Evolutionary conservation across 2,329 filamentous ascomycete genomes (phyloP).

Genomic region (Aspergillus fischeri): DNA sequence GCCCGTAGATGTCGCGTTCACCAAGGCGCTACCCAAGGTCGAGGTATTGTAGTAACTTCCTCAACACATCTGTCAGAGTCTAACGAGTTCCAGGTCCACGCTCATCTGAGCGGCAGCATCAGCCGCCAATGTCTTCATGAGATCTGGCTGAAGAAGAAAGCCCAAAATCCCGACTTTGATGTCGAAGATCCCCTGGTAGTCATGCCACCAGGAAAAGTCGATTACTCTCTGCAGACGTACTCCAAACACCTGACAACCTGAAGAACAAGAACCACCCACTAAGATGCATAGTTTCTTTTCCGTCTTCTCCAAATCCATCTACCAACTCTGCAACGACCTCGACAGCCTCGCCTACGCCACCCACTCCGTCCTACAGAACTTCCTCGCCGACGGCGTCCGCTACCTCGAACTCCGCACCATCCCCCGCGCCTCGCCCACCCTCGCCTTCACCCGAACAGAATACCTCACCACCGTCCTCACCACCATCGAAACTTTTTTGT

Average conservation of each 20-base stretch:
- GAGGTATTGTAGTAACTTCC: conserved; percentile 23
- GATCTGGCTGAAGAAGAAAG: conserved; percentile 63
- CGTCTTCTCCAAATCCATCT: conserved; percentile 75
- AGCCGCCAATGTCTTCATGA: conserved; percentile 67
- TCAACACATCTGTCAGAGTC: not conserved
- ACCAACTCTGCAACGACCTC: conserved; percentile 64
- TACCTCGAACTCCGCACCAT: conserved; percentile 81
- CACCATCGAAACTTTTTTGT: conserved; percentile 55
- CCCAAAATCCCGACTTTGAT: conserved; percentile 45
- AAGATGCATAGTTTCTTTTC: conserved; percentile 62
- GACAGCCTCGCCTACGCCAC: conserved; percentile 61
- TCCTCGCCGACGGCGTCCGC: conserved; percentile 65
- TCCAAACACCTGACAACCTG: conserved; percentile 35
- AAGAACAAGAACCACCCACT: not conserved
- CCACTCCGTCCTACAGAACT: conserved; percentile 60
- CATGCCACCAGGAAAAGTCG: conserved; percentile 67
- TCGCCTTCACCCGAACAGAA: conserved; percentile 54
- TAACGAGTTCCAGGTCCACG: conserved; percentile 59
- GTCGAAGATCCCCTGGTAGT: conserved; percentile 65
- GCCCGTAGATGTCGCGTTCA: conserved; percentile 28
- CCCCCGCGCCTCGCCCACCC: conserved; percentile 58
- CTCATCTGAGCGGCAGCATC: conserved; percentile 76
- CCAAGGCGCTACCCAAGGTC: conserved; percentile 32
- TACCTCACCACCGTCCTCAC: conserved; percentile 65
- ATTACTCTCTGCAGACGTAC: conserved; percentile 67